Conservation (phyloP, 768 basidiomycete species). For the Tulasnella sp. region DNA sequence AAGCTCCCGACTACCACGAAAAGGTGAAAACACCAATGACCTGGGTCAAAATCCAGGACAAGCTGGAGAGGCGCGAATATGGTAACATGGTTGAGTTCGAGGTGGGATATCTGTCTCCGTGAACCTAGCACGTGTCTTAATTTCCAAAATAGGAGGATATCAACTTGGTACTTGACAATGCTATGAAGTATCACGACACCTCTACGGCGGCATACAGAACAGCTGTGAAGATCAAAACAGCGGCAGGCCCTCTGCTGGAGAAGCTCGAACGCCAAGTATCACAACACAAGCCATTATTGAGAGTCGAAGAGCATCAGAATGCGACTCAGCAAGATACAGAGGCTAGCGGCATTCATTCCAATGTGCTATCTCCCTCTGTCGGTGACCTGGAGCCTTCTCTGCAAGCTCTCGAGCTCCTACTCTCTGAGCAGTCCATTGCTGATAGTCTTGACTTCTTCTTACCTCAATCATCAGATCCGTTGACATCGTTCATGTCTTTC, state of each 20-base stretch:
- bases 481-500: constrained; percentile 54
- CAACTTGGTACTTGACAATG: constrained; percentile 74
- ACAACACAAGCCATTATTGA: not conserved
- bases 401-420: constrained; percentile 41
- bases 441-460: constrained; percentile 44
- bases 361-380: constrained; percentile 23
- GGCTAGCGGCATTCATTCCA: constrained; percentile 31
- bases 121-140: not conserved
- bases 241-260: constrained; percentile 30
- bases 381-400: constrained; percentile 69
- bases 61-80: constrained; percentile 73
- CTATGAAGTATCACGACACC: constrained; percentile 69
- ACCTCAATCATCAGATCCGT: constrained; percentile 34
- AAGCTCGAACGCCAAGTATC: constrained; percentile 20
- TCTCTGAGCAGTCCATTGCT: constrained; percentile 39
- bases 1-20: constrained; percentile 86
- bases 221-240: constrained; percentile 48
- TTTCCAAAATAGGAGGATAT: constrained; percentile 49
- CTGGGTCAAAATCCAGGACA: constrained; percentile 67
- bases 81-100: constrained; percentile 63
- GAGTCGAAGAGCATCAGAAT: not conserved
- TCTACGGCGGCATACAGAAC: constrained; percentile 58
- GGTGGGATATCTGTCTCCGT: constrained; percentile 28
- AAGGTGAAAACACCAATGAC: constrained; percentile 80
- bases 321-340: constrained; percentile 19